phyloP scores from a whole-genome alignment of 192 early-diverging fungal species.

The Spinellus fusiger region DNA sequence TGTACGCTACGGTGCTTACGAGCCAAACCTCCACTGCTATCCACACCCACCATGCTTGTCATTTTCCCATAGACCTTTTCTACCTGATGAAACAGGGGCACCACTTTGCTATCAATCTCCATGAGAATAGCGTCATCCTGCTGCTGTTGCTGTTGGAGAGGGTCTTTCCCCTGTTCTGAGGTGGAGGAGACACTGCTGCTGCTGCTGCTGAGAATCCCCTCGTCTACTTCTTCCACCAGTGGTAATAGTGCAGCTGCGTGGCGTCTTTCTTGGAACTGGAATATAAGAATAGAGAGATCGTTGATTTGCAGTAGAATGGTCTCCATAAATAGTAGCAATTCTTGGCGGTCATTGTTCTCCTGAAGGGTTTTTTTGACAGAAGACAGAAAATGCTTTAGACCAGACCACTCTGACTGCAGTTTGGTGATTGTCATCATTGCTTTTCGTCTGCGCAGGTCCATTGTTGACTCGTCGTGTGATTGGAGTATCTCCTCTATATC shows the following conservation, averaged over 20 bases:
- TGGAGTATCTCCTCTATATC: conserved; percentile 33
- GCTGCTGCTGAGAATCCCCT: not conserved
- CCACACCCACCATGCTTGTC: conserved; percentile 15
- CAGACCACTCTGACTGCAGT: conserved; percentile 50
- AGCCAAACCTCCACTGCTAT: conserved; percentile 24
- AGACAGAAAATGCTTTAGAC: conserved; percentile 46
- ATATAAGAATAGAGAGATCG: conserved; percentile 36
- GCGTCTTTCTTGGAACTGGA: conserved; percentile 38
- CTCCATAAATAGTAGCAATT: conserved; percentile 33
- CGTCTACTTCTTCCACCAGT: not conserved
- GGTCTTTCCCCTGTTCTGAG: not conserved
- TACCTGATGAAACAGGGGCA: conserved; percentile 42
- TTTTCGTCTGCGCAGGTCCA: conserved; percentile 8
- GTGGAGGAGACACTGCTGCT: not conserved
- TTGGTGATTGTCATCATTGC: conserved; percentile 33
- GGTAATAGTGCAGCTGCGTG: conserved; percentile 11
- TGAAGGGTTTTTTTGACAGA: conserved; percentile 44
- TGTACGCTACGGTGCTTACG: conserved; percentile 32
- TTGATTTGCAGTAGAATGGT: conserved; percentile 37
- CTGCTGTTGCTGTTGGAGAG: conserved; percentile 1
- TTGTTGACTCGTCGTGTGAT: conserved; percentile 15
- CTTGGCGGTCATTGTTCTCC: conserved; percentile 29
- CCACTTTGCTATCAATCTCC: conserved; percentile 47
- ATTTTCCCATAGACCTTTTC: conserved; percentile 40
- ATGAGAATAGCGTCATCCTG: conserved; percentile 31